Percentiles rank a stretch among this genome's conserved stretches.
Evolutionary conservation across 768 basidiomycete species (phyloP).

Genomic region (Suillus clintonianus): DNA sequence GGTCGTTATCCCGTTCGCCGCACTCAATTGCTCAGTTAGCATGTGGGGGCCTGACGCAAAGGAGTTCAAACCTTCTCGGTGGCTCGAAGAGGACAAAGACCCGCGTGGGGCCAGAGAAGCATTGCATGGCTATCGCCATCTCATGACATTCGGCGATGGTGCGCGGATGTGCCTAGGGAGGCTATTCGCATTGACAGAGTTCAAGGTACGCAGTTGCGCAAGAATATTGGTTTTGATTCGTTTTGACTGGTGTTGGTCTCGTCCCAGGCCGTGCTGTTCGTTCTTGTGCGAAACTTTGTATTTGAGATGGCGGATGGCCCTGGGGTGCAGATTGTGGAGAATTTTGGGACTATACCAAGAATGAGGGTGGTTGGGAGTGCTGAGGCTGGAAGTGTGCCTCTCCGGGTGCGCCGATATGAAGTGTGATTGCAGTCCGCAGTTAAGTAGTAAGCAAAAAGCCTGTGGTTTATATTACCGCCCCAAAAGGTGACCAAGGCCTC

Average conservation of each 20-base stretch:
- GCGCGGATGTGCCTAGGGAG: constrained; percentile 48
- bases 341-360: constrained; percentile 31
- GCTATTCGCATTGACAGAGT: constrained; percentile 41
- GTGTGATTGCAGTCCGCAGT: background rate
- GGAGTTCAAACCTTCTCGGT: constrained; percentile 45
- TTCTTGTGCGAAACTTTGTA: constrained; percentile 42
- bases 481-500: no score
- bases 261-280: constrained; percentile 35
- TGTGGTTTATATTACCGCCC: no score
- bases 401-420: constrained; percentile 9
- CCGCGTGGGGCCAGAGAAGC: constrained; percentile 21
- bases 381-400: constrained; percentile 16
- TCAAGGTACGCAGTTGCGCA: constrained; percentile 36
- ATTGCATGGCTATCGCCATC: constrained; percentile 39
- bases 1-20: constrained; percentile 39
- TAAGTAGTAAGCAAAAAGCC: no score
- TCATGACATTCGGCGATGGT: constrained; percentile 48
- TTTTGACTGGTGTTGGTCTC: background rate
- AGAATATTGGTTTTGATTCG: background rate
- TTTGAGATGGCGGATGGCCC: constrained; percentile 38
- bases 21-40: constrained; percentile 40
- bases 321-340: constrained; percentile 29
- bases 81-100: constrained; percentile 35
- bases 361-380: constrained; percentile 30
- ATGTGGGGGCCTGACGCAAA: constrained; percentile 50